A percentile compares a stretch with the other conserved stretches of the same genome.
Evolutionary conservation across 2,329 filamentous ascomycete genomes (phyloP).

Genomic region (Furcasterigmium furcatum): DNA sequence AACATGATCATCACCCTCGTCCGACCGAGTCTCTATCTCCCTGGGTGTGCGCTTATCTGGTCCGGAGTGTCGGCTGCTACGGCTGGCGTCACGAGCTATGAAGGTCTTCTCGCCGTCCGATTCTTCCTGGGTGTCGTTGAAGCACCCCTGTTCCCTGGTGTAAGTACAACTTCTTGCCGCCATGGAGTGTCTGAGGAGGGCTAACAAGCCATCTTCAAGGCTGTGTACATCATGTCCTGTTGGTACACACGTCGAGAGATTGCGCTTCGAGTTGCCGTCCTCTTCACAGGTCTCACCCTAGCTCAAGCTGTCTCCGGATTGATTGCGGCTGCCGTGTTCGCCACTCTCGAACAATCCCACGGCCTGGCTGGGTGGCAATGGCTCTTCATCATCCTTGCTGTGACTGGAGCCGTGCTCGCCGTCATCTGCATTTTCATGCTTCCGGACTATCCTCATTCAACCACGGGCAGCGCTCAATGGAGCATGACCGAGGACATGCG

Average conservation of each 20-base stretch:
- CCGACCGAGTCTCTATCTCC: slow-evolving; percentile 37
- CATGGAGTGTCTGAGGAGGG: too few relatives aligned
- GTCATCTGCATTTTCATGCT: slow-evolving; percentile 34
- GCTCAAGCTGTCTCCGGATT: slow-evolving; percentile 7
- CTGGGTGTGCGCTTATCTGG: slow-evolving; percentile 37
- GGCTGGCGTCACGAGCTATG: slow-evolving; percentile 25
- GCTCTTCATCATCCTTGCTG: slow-evolving; percentile 14
- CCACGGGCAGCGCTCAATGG: slow-evolving; percentile 4
- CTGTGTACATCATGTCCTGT: slow-evolving; percentile 10
- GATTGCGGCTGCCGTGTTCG: slow-evolving; percentile 5
- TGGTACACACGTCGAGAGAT: slow-evolving; percentile 12
- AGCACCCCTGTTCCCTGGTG: slow-evolving; percentile 15
- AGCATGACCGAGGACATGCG: slow-evolving; percentile 7
- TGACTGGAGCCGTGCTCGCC: slow-evolving; percentile 32
- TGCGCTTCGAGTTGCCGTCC: slow-evolving; percentile 8
- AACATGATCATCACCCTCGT: slow-evolving; percentile 42
- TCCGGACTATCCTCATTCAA: slow-evolving; percentile 24
- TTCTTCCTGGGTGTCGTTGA: slow-evolving; percentile 28
- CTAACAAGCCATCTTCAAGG: neutral
- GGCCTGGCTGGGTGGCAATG: slow-evolving; percentile 9
- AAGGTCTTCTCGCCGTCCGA: slow-evolving; percentile 24
- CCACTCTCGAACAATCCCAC: slow-evolving; percentile 6
- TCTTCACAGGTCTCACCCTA: slow-evolving; percentile 10
- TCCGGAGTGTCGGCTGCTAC: slow-evolving; percentile 27
- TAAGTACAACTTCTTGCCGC: too few relatives aligned